Evolutionary conservation across 768 basidiomycete species (phyloP).

Genomic region (Obba rivulosa): DNA sequence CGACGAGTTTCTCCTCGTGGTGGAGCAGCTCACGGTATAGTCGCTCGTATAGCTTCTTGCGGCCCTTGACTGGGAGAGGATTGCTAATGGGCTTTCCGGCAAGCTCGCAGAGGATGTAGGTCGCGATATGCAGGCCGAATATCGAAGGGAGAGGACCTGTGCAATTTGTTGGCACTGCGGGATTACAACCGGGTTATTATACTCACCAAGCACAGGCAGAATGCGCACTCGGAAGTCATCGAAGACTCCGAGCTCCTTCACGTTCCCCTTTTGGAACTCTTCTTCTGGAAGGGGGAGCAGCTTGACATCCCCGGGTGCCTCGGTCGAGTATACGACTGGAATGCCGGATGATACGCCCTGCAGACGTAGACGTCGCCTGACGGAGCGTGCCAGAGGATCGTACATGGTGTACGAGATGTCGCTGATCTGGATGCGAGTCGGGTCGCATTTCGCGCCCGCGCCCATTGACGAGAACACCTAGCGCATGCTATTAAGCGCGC

Average conservation of each 20-base stretch:
- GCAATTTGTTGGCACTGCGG: background rate
- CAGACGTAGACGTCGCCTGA: conserved; percentile 69
- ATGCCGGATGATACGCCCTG: conserved; percentile 61
- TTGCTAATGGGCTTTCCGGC: conserved; percentile 80
- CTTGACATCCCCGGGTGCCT: conserved; percentile 84
- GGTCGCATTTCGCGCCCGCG: conserved; percentile 90
- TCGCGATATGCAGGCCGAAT: conserved; percentile 87
- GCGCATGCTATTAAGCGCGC: no score
- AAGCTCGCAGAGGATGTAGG: conserved; percentile 82
- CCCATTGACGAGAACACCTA: conserved; percentile 98
- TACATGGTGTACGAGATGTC: conserved; percentile 92
- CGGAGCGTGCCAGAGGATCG: conserved; percentile 90
- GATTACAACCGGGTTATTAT: background rate
- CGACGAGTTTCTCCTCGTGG: conserved; percentile 66
- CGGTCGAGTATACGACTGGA: conserved; percentile 93
- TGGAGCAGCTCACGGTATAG: conserved; percentile 72
- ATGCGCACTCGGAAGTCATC: conserved; percentile 94
- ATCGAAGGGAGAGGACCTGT: conserved; percentile 79
- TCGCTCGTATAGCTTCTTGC: conserved; percentile 78
- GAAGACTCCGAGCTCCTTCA: conserved; percentile 85
- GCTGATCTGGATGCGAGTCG: conserved; percentile 90
- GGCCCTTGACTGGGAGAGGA: conserved; percentile 80
- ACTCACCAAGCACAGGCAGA: conserved; percentile 79
- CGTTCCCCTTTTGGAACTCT: conserved; percentile 84
- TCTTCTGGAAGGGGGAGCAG: conserved; percentile 88